These are phyloP conservation scores for Hermanozyma aechmeae DNA, from an alignment of 805 yeast species.

Conservation along the genomic window DNA sequence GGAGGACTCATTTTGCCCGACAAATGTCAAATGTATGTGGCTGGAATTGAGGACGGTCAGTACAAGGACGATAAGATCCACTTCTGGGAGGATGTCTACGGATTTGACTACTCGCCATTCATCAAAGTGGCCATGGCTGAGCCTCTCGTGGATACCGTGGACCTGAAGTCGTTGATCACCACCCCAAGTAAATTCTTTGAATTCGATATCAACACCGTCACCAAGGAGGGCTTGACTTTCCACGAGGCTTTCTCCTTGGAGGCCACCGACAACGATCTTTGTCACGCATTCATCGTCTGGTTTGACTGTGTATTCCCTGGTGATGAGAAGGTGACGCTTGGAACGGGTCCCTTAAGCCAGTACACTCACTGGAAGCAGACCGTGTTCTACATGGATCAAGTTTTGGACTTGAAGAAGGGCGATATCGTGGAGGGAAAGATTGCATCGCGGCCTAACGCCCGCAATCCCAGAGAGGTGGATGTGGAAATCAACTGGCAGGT, in stretches of 20 bases:
- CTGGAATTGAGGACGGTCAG: slow-evolving; percentile 87
- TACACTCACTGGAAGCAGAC: slow-evolving; percentile 99
- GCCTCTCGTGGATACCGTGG: slow-evolving; percentile 95
- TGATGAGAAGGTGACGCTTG: slow-evolving; percentile 58
- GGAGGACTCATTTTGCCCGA: slow-evolving; percentile 95
- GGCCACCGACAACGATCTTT: slow-evolving; percentile 69
- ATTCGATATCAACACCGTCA: slow-evolving; percentile 85
- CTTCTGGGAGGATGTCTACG: slow-evolving; percentile 96
- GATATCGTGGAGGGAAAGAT: slow-evolving; percentile 67
- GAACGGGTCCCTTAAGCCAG: slow-evolving; percentile 89
- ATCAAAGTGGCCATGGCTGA: slow-evolving; percentile 79
- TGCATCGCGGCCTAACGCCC: slow-evolving; percentile 64
- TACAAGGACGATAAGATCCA: slow-evolving; percentile 86
- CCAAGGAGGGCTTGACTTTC: slow-evolving; percentile 73
- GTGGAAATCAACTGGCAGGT: slow-evolving; percentile 58
- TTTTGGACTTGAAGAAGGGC: slow-evolving; percentile 65
- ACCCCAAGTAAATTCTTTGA: slow-evolving; percentile 62
- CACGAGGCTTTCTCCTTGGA: slow-evolving; percentile 56
- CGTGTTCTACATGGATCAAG: slow-evolving; percentile 82
- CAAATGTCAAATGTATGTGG: slow-evolving; percentile 79
- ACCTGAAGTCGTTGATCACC: slow-evolving; percentile 64
- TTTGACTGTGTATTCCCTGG: slow-evolving; percentile 87
- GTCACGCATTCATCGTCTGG: slow-evolving; percentile 91
- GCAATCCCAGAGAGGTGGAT: slow-evolving; percentile 86
- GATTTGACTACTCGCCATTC: slow-evolving; percentile 92